A percentile compares a stretch with the other conserved stretches of the same genome.
phyloP scores from a whole-genome alignment of 306 rosid species.

The Trichosanthes truncata region DNA sequence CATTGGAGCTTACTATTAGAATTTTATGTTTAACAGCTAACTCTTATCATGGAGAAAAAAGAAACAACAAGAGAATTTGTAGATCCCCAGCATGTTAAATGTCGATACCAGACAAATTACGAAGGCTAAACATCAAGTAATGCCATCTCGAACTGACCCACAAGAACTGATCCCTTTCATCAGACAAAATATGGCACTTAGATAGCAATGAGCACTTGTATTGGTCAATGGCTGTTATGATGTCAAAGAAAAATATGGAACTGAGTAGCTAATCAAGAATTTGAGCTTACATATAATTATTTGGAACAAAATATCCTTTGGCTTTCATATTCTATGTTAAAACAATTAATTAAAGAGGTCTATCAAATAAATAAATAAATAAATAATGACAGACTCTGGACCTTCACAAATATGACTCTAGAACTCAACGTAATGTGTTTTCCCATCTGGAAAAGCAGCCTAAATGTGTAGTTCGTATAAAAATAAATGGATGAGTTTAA shows the following conservation, averaged over 20 bases:
- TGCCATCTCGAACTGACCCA: neutral
- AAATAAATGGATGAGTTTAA: neutral
- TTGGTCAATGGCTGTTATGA: neutral
- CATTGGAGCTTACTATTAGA: neutral
- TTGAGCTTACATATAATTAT: neutral
- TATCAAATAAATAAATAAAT: neutral
- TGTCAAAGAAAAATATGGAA: neutral
- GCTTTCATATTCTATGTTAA: neutral
- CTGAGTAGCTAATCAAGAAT: neutral
- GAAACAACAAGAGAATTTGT: neutral
- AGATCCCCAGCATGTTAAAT: neutral
- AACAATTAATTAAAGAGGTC: neutral
- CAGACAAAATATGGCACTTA: neutral
- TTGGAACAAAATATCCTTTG: neutral
- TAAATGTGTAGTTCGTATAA: neutral
- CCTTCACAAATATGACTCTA: neutral
- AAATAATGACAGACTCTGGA: neutral
- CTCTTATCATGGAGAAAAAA: neutral
- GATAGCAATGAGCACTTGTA: neutral
- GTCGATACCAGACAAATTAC: neutral
- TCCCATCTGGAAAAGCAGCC: neutral
- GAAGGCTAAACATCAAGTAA: neutral
- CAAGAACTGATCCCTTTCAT: too few relatives aligned
- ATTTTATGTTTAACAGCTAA: neutral
- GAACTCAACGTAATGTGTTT: neutral